Evolutionary conservation across 2,329 filamentous ascomycete species (phyloP).

Genomic region (Samsoniella hepiali): DNA sequence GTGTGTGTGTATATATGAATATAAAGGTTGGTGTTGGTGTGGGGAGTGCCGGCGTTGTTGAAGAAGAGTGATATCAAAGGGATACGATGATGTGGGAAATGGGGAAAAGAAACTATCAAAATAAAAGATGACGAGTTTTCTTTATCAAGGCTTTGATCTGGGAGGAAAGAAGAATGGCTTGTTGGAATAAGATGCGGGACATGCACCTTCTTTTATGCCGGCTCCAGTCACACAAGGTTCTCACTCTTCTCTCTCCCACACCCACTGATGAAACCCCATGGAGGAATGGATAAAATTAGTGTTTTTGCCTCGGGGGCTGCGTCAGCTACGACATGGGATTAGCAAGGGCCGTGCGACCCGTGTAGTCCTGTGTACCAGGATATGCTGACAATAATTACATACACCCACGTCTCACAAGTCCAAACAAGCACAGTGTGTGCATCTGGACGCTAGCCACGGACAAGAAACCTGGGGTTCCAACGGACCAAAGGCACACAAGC

Average conservation of each 20-base stretch:
- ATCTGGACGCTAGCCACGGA: background rate
- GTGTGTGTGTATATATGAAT: background rate
- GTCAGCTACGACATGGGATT: conserved; percentile 17
- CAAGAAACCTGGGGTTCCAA: background rate
- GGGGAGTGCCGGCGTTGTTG: no score
- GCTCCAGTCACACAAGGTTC: conserved; percentile 4
- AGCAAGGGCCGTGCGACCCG: conserved; percentile 14
- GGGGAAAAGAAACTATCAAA: background rate
- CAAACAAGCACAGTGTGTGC: background rate
- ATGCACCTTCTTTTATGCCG: conserved; percentile 10
- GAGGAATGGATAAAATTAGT: conserved; percentile 6
- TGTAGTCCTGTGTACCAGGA: background rate
- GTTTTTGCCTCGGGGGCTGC: background rate
- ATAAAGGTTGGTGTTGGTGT: background rate
- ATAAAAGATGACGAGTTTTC: no score
- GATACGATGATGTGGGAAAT: no score
- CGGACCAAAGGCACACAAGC: background rate
- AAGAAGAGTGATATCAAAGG: no score
- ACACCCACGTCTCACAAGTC: background rate
- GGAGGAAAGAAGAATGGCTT: background rate
- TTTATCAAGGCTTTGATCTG: background rate
- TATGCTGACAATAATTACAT: background rate
- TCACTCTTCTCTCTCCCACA: background rate
- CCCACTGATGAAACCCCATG: background rate
- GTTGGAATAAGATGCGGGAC: background rate